Percentiles rank a stretch among this genome's conserved stretches.
These are phyloP conservation scores for Stylonectria norvegica DNA, from an alignment of 2,329 filamentous ascomycete species.

Conservation along the genomic window DNA sequence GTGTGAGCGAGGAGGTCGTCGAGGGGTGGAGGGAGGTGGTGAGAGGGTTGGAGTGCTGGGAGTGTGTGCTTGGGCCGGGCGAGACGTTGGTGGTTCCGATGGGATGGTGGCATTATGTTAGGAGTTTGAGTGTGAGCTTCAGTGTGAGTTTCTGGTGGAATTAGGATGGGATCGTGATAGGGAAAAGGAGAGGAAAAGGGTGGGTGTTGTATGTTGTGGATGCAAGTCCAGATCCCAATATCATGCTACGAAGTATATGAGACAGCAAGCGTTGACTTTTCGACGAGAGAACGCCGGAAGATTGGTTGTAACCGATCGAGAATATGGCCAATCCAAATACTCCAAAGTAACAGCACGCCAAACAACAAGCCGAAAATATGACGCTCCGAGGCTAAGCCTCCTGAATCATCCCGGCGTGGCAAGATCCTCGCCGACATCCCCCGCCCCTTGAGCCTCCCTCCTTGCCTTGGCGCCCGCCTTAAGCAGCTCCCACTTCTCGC, in stretches of 20 bases:
- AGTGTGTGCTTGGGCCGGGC: constrained; percentile 75
- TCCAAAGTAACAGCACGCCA: no score
- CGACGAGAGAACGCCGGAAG: no score
- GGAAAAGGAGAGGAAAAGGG: not conserved
- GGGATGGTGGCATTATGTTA: constrained; percentile 98
- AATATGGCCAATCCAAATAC: no score
- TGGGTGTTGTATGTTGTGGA: no score
- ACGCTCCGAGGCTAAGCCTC: not conserved
- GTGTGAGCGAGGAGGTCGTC: constrained; percentile 31
- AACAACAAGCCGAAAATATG: no score
- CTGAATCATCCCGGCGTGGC: constrained; percentile 12
- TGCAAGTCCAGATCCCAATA: no score
- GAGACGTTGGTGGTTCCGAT: constrained; percentile 86
- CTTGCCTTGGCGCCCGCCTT: constrained; percentile 60
- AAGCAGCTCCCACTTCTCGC: constrained; percentile 59
- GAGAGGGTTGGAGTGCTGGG: constrained; percentile 60
- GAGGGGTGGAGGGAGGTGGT: constrained; percentile 48
- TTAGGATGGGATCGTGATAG: constrained; percentile 29
- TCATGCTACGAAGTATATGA: no score
- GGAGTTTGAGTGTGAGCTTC: constrained; percentile 79
- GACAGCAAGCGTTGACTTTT: no score
- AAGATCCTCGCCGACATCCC: constrained; percentile 35
- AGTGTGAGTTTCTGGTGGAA: constrained; percentile 99
- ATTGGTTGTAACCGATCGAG: no score
- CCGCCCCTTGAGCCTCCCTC: constrained; percentile 38